phyloP scores from a whole-genome alignment of 2,329 filamentous ascomycete genomes.

The Colletotrichum graminicola region DNA sequence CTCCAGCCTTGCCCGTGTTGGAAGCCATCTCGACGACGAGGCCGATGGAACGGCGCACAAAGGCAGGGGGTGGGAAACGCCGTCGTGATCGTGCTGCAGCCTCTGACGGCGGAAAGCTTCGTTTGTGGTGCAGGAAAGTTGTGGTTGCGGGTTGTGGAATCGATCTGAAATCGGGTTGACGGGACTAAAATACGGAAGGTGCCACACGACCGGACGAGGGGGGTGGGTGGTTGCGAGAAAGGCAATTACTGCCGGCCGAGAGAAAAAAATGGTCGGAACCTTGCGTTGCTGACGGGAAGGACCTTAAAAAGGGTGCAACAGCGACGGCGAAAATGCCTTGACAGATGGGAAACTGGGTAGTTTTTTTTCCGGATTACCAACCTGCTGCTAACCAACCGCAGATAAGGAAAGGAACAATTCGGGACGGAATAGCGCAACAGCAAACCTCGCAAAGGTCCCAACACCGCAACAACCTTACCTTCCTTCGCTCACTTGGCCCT shows the following conservation, averaged over 20 bases:
- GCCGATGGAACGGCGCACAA: constrained; percentile 28
- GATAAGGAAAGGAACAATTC: constrained; percentile 20
- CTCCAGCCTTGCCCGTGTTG: constrained; percentile 67
- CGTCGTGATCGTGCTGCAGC: constrained; percentile 33
- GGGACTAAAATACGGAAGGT: constrained; percentile 41
- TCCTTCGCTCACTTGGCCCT: neutral
- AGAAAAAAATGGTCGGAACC: constrained; percentile 35
- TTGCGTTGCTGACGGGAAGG: constrained; percentile 39
- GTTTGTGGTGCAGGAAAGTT: constrained; percentile 35
- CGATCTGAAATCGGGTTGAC: constrained; percentile 31
- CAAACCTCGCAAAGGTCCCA: constrained; percentile 6
- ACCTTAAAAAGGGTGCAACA: constrained; percentile 20
- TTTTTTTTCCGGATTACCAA: constrained; percentile 33
- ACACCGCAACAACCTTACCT: neutral
- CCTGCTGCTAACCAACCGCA: constrained; percentile 17
- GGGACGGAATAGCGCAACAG: neutral
- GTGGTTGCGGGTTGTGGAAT: constrained; percentile 35
- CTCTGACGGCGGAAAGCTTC: constrained; percentile 33
- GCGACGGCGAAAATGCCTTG: constrained; percentile 14
- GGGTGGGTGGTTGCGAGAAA: constrained; percentile 10
- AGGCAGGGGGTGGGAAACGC: constrained; percentile 20
- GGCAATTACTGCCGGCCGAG: constrained; percentile 8
- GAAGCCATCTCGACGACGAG: constrained; percentile 51
- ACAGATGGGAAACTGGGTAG: constrained; percentile 21
- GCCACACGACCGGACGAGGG: constrained; percentile 39